phyloP scores from a whole-genome alignment of 116 monocot genomes.

The Cymodocea nodosa region DNA sequence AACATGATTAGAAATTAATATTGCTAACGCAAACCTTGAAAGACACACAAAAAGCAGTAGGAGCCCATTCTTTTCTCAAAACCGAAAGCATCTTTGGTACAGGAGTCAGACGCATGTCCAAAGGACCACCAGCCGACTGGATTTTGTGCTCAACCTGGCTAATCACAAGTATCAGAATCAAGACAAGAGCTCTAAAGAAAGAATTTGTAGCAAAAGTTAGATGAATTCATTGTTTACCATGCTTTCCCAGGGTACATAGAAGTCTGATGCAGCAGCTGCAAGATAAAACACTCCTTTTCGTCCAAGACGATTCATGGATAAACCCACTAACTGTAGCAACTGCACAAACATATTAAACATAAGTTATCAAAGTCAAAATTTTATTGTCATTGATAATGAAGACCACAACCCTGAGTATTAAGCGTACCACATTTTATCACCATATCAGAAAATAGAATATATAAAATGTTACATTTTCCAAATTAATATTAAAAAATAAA shows the following conservation, averaged over 20 bases:
- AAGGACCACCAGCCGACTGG: slow-evolving; percentile 71
- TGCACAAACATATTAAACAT: slow-evolving; percentile 9
- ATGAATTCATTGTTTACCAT: slow-evolving; percentile 47
- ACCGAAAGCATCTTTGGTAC: slow-evolving; percentile 86
- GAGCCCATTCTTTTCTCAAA: slow-evolving; percentile 76
- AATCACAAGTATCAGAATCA: not conserved
- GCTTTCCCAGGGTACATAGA: slow-evolving; percentile 92
- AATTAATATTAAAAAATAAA: too few relatives aligned
- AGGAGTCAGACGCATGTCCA: slow-evolving; percentile 80
- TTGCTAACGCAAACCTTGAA: slow-evolving; percentile 58
- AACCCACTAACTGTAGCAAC: slow-evolving; percentile 61
- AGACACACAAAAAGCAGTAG: slow-evolving; percentile 67
- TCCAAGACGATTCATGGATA: slow-evolving; percentile 50
- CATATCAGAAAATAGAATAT: too few relatives aligned
- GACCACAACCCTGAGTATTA: too few relatives aligned
- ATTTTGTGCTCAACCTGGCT: slow-evolving; percentile 86
- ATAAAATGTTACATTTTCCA: too few relatives aligned
- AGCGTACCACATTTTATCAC: too few relatives aligned
- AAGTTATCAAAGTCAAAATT: too few relatives aligned
- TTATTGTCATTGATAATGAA: too few relatives aligned
- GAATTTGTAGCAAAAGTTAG: not conserved
- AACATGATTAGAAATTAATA: not conserved
- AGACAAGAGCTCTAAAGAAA: not conserved
- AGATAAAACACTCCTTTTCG: slow-evolving; percentile 76
- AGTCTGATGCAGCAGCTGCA: slow-evolving; percentile 96